Evolutionary conservation across 768 basidiomycete genomes (phyloP).

Genomic region (Lentinula sp.): DNA sequence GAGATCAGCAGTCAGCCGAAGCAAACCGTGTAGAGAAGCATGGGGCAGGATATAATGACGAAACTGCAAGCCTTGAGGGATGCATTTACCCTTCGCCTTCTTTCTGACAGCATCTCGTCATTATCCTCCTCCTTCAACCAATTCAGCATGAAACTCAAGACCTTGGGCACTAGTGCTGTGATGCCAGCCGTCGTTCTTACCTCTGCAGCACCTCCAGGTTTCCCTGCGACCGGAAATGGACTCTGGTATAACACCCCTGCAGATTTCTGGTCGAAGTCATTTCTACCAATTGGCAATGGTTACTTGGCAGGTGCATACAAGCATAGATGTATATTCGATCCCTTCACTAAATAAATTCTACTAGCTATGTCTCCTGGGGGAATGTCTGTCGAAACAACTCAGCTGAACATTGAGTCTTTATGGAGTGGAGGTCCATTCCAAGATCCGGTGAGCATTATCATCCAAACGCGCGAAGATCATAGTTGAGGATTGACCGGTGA

Average conservation of each 20-base stretch:
- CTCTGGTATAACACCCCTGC: constrained; percentile 62
- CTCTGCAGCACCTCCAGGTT: constrained; percentile 32
- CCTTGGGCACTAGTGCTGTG: neutral
- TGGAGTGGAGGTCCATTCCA: constrained; percentile 74
- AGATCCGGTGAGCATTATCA: constrained; percentile 39
- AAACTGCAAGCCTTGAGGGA: neutral
- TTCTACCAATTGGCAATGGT: constrained; percentile 71
- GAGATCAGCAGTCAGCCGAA: neutral
- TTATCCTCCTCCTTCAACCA: neutral
- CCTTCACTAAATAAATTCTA: neutral
- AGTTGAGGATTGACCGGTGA: neutral
- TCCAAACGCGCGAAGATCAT: neutral
- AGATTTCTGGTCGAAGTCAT: constrained; percentile 50
- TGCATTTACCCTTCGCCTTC: neutral
- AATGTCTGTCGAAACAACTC: constrained; percentile 50
- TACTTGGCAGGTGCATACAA: constrained; percentile 49
- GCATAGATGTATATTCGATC: neutral
- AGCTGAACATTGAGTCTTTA: constrained; percentile 70
- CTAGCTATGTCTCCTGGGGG: constrained; percentile 65
- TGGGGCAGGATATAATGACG: neutral
- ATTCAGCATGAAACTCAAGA: neutral
- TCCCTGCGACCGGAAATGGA: constrained; percentile 69
- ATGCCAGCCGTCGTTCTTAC: constrained; percentile 6
- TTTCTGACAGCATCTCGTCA: neutral
- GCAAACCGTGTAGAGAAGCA: neutral